Evolutionary conservation across 2,329 filamentous ascomycete genomes (phyloP).

Genomic region (Aspergillus sp.): DNA sequence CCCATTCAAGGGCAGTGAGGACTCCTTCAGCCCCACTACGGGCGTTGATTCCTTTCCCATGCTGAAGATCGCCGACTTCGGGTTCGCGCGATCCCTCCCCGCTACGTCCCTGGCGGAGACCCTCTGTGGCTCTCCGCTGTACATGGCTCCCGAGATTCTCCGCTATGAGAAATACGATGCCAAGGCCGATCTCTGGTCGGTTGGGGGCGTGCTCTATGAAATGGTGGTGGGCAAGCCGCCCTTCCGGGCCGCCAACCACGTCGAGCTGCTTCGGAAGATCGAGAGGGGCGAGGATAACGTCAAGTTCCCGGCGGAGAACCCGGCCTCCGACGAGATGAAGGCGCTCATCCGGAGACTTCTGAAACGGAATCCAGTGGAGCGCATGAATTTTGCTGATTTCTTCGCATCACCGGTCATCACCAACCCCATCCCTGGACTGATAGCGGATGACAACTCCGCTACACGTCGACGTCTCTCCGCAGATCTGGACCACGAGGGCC

Average conservation of each 20-base stretch:
- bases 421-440: conserved; percentile 73
- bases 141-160: conserved; percentile 98
- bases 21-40: conserved; percentile 76
- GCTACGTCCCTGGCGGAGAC: conserved; percentile 92
- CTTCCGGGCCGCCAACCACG: conserved; percentile 89
- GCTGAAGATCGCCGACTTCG: conserved; percentile 97
- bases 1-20: conserved; percentile 74
- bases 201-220: conserved; percentile 92
- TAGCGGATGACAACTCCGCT: conserved; percentile 68
- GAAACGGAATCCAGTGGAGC: conserved; percentile 80
- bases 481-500: conserved; percentile 12
- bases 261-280: conserved; percentile 89
- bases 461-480: conserved; percentile 17
- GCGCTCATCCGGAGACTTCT: conserved; percentile 74
- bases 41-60: conserved; percentile 85
- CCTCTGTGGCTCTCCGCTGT: conserved; percentile 90
- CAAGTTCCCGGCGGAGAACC: conserved; percentile 71
- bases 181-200: conserved; percentile 95
- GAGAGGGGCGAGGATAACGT: conserved; percentile 85
- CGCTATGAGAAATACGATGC: conserved; percentile 97
- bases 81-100: conserved; percentile 91
- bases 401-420: conserved; percentile 74
- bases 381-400: conserved; percentile 82
- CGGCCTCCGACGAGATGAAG: conserved; percentile 75
- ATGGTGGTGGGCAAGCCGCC: conserved; percentile 90